A percentile compares a stretch with the other conserved stretches of the same genome.
These are phyloP conservation scores for Verticillium nubilum DNA, from an alignment of 2,329 filamentous ascomycete genomes.

Conservation along the genomic window DNA sequence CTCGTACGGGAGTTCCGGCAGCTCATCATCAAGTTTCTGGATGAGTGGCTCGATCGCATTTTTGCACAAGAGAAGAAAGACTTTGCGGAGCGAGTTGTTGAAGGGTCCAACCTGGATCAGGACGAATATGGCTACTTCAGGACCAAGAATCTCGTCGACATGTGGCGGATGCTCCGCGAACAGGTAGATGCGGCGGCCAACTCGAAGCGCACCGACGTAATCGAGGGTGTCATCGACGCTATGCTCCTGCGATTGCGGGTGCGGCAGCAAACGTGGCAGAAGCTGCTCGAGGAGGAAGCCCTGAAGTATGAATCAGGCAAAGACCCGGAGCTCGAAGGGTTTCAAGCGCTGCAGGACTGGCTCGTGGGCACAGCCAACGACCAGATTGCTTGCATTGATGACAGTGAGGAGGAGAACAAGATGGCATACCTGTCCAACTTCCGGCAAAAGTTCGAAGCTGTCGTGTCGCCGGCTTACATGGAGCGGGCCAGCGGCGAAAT, in stretches of 20 bases:
- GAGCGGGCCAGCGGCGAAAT: slow-evolving; percentile 70
- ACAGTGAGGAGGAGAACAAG: slow-evolving; percentile 70
- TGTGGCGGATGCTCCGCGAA: slow-evolving; percentile 97
- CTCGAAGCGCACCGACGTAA: slow-evolving; percentile 81
- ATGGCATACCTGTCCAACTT: slow-evolving; percentile 83
- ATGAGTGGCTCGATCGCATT: slow-evolving; percentile 97
- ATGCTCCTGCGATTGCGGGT: slow-evolving; percentile 85
- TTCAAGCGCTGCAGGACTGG: slow-evolving; percentile 88
- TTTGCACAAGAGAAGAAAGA: slow-evolving; percentile 75
- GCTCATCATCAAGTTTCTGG: slow-evolving; percentile 90
- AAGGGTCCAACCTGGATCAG: slow-evolving; percentile 70
- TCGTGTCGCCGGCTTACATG: slow-evolving; percentile 77
- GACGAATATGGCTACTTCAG: slow-evolving; percentile 89
- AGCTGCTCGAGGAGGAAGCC: slow-evolving; percentile 81
- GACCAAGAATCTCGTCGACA: slow-evolving; percentile 84
- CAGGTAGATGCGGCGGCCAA: slow-evolving; percentile 81
- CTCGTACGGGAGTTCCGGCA: slow-evolving; percentile 90
- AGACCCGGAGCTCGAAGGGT: slow-evolving; percentile 54
- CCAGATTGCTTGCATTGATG: slow-evolving; percentile 97
- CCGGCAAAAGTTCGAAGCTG: slow-evolving; percentile 72
- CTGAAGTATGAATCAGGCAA: slow-evolving; percentile 60
- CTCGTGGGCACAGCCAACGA: slow-evolving; percentile 95
- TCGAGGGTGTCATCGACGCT: slow-evolving; percentile 91
- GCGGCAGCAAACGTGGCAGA: slow-evolving; percentile 81
- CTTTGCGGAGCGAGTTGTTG: slow-evolving; percentile 71